These are phyloP conservation scores for Metschnikowia vanudenii DNA, from an alignment of 805 yeast genomes.

Conservation along the genomic window DNA sequence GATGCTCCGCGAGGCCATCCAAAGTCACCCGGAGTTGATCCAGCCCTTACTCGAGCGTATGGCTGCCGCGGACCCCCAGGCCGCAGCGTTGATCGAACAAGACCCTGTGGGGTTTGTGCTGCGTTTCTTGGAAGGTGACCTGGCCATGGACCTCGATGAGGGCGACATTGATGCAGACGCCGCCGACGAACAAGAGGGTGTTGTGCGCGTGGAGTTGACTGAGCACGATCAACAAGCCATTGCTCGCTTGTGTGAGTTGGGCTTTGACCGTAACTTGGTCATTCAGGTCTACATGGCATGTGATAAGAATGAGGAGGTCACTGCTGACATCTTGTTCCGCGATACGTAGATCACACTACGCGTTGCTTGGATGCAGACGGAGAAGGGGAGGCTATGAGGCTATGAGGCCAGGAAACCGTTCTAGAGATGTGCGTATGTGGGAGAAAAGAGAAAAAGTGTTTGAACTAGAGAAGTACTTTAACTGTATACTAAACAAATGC, in stretches of 20 bases:
- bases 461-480: too few species aligned
- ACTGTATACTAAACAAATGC: constrained; percentile 2
- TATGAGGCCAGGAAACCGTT: not conserved
- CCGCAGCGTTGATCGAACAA: constrained; percentile 72
- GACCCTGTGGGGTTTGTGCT: constrained; percentile 90
- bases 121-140: constrained; percentile 62
- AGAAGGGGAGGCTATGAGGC: too few species aligned
- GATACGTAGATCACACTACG: constrained; percentile 20
- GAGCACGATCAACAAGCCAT: constrained; percentile 89
- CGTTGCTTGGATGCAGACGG: too few species aligned
- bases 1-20: constrained; percentile 70
- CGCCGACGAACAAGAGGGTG: constrained; percentile 31
- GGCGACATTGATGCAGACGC: constrained; percentile 34
- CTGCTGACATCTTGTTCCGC: constrained; percentile 85
- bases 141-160: constrained; percentile 34
- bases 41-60: constrained; percentile 81
- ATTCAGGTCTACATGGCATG: constrained; percentile 96
- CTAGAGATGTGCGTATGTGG: not conserved
- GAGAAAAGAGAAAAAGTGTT: not conserved
- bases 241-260: constrained; percentile 83
- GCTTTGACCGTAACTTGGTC: constrained; percentile 84
- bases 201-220: constrained; percentile 59
- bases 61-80: constrained; percentile 78
- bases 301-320: constrained; percentile 94
- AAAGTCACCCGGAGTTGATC: constrained; percentile 83